A percentile compares a stretch with the other conserved stretches of the same genome.
Conservation (phyloP, 495 filamentous ascomycete species). For the Penicillium paxilli region DNA sequence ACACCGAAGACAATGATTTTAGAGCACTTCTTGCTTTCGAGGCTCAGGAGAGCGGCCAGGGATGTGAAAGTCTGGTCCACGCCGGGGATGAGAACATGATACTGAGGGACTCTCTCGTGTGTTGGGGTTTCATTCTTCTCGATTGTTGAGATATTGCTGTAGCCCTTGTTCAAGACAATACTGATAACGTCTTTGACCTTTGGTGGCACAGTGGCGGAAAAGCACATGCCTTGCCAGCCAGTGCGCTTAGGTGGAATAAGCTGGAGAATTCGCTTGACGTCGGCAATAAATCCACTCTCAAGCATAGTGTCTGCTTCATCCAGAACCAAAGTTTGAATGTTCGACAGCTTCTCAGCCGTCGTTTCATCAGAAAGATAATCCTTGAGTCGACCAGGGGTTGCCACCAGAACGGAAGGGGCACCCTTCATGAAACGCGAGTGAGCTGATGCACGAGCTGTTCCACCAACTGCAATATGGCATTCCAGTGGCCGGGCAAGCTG, state of each 20-base stretch:
- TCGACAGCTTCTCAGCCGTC: conserved; percentile 41
- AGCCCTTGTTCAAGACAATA: conserved; percentile 54
- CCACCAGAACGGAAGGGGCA: conserved; percentile 56
- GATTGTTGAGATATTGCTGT: conserved; percentile 63
- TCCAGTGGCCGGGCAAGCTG: conserved; percentile 38
- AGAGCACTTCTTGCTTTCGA: conserved; percentile 46
- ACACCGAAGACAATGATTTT: conserved; percentile 72
- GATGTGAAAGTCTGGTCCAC: conserved; percentile 55
- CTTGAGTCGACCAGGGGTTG: conserved; percentile 62
- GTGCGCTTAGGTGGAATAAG: conserved; percentile 56
- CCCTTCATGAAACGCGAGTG: conserved; percentile 49
- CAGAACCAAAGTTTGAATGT: conserved; percentile 59
- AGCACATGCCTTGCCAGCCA: conserved; percentile 69
- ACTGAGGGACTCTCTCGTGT: conserved; percentile 61
- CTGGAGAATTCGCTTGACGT: conserved; percentile 56
- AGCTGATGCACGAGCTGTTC: conserved; percentile 48
- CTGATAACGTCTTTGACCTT: conserved; percentile 62
- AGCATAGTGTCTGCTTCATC: conserved; percentile 72
- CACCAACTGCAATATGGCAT: conserved; percentile 55
- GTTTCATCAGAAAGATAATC: conserved; percentile 56
- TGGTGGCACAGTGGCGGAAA: conserved; percentile 66
- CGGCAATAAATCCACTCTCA: conserved; percentile 59
- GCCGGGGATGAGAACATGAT: conserved; percentile 53
- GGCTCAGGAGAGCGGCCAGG: conserved; percentile 45
- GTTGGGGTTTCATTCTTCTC: conserved; percentile 60